These are phyloP conservation scores for Aleurites moluccanus DNA, from an alignment of 441 rosid species.

Conservation along the genomic window DNA sequence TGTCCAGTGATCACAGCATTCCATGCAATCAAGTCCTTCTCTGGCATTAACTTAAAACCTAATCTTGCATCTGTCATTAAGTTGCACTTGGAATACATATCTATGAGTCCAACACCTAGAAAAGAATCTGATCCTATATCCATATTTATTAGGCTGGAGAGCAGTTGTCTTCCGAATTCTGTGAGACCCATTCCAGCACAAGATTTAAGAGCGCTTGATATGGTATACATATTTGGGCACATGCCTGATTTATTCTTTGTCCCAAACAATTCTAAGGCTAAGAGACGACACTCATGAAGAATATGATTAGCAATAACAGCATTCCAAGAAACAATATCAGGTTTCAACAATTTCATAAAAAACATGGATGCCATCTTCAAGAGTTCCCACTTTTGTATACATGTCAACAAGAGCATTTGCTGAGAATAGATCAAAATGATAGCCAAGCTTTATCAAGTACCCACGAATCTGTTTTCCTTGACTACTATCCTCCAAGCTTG, in stretches of 20 bases:
- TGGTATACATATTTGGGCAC: constrained; percentile 54
- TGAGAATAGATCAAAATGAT: constrained; percentile 50
- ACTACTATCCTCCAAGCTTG: constrained; percentile 46
- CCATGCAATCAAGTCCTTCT: constrained; percentile 59
- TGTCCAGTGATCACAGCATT: constrained; percentile 61
- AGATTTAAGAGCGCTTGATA: constrained; percentile 65
- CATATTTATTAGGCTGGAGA: constrained; percentile 48
- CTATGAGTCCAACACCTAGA: constrained; percentile 59
- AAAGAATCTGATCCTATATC: constrained; percentile 48
- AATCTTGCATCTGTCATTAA: constrained; percentile 43
- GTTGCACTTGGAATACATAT: constrained; percentile 56
- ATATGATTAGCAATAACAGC: constrained; percentile 65
- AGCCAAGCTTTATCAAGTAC: constrained; percentile 53
- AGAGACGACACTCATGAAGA: constrained; percentile 40
- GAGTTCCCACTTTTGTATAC: constrained; percentile 59
- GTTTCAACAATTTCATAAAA: constrained; percentile 46
- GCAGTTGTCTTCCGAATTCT: constrained; percentile 56
- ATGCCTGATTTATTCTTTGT: constrained; percentile 44
- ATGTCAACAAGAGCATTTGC: constrained; percentile 71
- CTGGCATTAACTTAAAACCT: constrained; percentile 44
- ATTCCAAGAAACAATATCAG: constrained; percentile 76
- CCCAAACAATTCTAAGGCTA: constrained; percentile 44
- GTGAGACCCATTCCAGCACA: constrained; percentile 44
- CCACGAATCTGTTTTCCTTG: constrained; percentile 58
- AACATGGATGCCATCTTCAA: constrained; percentile 44